A percentile compares a stretch with the other conserved stretches of the same genome.
phyloP scores from a whole-genome alignment of 2,329 filamentous ascomycete species.

The Fusarium pseudograminearum region DNA sequence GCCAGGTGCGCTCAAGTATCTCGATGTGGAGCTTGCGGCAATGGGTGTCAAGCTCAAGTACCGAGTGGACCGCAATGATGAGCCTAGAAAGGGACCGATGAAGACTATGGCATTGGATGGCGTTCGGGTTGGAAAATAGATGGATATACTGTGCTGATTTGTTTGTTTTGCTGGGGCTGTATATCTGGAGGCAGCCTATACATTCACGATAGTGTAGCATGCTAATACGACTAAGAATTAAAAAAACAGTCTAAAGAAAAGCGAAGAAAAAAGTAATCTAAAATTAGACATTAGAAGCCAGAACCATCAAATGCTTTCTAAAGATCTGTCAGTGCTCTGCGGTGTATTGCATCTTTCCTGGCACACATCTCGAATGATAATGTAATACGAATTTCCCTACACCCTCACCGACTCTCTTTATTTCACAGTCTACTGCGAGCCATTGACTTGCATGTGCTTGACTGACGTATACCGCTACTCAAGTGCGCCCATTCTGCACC shows the following conservation, averaged over 20 bases:
- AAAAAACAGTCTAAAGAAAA: slow-evolving; percentile 12
- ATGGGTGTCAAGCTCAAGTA: slow-evolving; percentile 98
- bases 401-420: slow-evolving; percentile 8
- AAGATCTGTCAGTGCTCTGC: background rate
- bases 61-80: slow-evolving; percentile 72
- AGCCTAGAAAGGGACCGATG: slow-evolving; percentile 65
- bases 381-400: background rate
- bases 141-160: slow-evolving; percentile 30
- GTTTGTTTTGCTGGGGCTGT: slow-evolving; percentile 36
- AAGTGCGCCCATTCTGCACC: background rate
- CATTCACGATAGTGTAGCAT: slow-evolving; percentile 29
- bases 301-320: background rate
- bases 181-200: slow-evolving; percentile 24
- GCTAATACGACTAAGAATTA: slow-evolving; percentile 39
- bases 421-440: background rate
- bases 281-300: no score
- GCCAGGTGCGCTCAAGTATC: slow-evolving; percentile 89
- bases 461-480: slow-evolving; percentile 1
- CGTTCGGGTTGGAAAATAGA: slow-evolving; percentile 49
- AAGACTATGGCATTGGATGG: slow-evolving; percentile 53
- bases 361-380: background rate
- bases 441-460: background rate
- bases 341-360: background rate
- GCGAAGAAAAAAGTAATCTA: no score
- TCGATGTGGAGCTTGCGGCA: slow-evolving; percentile 94